A percentile compares a stretch with the other conserved stretches of the same genome.
phyloP scores from a whole-genome alignment of 2,329 filamentous ascomycete species.

The Microdochium bolleyi region DNA sequence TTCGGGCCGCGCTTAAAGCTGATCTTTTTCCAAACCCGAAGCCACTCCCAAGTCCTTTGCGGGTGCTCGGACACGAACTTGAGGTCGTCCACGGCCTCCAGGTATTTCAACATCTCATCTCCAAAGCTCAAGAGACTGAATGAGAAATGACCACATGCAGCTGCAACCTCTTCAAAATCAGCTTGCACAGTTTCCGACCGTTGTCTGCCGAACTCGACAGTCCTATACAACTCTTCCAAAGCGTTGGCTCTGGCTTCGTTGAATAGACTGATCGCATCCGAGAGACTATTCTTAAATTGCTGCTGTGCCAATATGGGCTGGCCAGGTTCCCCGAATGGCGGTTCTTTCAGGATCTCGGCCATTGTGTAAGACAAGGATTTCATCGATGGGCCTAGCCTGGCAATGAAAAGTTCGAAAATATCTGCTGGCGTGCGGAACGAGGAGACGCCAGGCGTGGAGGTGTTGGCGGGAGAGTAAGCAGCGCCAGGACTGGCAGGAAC shows the following conservation, averaged over 20 bases:
- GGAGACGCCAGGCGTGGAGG: constrained; percentile 9
- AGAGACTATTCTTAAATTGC: constrained; percentile 71
- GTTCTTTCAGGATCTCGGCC: constrained; percentile 78
- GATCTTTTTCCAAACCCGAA: constrained; percentile 62
- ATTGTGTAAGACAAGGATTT: constrained; percentile 91
- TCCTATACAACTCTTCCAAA: constrained; percentile 71
- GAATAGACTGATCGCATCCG: constrained; percentile 75
- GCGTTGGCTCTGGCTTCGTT: constrained; percentile 67
- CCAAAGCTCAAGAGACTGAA: constrained; percentile 88
- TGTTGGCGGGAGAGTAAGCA: constrained; percentile 1
- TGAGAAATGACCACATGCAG: constrained; percentile 95
- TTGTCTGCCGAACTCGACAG: constrained; percentile 62
- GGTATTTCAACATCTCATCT: constrained; percentile 76
- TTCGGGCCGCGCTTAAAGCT: constrained; percentile 18
- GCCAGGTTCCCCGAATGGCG: constrained; percentile 68
- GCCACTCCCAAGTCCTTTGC: constrained; percentile 70
- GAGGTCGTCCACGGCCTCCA: constrained; percentile 79
- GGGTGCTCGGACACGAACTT: constrained; percentile 61
- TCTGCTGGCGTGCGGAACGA: constrained; percentile 59
- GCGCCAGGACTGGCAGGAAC: constrained; percentile 9
- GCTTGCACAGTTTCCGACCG: constrained; percentile 72
- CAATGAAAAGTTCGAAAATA: constrained; percentile 88
- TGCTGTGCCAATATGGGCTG: constrained; percentile 68
- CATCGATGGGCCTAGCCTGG: constrained; percentile 84
- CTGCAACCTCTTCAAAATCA: constrained; percentile 93